Evolutionary conservation across 176 grass and related monocot genomes (phyloP).

Genomic region (Oropetium thomaeum): DNA sequence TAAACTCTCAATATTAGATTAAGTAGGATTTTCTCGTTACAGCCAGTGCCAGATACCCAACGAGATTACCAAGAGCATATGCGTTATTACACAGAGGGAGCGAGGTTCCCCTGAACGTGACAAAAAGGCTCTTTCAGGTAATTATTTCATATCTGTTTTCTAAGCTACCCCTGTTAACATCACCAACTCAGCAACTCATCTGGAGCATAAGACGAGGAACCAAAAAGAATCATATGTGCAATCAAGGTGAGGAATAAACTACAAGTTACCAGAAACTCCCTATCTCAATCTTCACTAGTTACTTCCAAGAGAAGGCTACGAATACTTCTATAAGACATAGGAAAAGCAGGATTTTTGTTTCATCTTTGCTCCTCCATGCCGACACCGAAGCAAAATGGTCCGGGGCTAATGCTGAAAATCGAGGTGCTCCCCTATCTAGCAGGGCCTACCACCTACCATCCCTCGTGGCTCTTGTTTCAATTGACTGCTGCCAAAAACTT

Average conservation of each 20-base stretch:
- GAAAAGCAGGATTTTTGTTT: slow-evolving; percentile 32
- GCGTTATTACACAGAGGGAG: not conserved
- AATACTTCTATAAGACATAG: slow-evolving; percentile 12
- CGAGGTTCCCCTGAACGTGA: slow-evolving; percentile 9
- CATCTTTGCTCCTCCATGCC: slow-evolving; percentile 13
- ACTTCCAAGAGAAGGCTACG: not conserved
- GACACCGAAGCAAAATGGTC: slow-evolving; percentile 14
- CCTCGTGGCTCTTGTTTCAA: slow-evolving; percentile 54
- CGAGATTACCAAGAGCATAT: too few relatives aligned
- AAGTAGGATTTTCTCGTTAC: too few relatives aligned
- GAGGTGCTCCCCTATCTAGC: slow-evolving; percentile 7
- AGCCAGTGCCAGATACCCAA: too few relatives aligned
- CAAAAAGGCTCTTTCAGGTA: slow-evolving; percentile 46
- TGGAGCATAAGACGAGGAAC: slow-evolving; percentile 26
- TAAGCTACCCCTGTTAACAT: slow-evolving; percentile 45
- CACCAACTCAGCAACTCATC: slow-evolving; percentile 26
- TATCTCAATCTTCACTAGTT: slow-evolving; percentile 32
- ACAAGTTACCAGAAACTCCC: slow-evolving; percentile 23
- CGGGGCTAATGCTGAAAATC: slow-evolving; percentile 23
- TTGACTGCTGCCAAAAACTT: slow-evolving; percentile 42
- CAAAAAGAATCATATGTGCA: slow-evolving; percentile 60
- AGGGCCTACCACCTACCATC: slow-evolving; percentile 43
- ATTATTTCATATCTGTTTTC: slow-evolving; percentile 45
- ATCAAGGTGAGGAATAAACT: slow-evolving; percentile 46
- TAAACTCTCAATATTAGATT: too few relatives aligned